Conservation (phyloP, 2,329 filamentous ascomycete genomes). For the Fusarium nisikadoi region DNA sequence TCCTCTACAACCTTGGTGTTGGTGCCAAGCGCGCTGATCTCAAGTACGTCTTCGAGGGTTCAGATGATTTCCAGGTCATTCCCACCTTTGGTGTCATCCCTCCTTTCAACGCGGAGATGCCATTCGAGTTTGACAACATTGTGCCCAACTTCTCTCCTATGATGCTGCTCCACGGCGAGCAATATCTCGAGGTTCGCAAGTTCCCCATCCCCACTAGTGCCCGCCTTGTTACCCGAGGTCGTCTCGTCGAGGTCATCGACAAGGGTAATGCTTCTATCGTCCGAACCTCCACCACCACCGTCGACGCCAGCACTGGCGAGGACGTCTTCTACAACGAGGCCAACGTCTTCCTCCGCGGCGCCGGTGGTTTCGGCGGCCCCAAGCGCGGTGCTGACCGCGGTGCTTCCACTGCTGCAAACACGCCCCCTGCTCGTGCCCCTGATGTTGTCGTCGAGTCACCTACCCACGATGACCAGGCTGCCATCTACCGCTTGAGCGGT, state of each 20-base stretch:
- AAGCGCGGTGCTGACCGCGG: constrained; percentile 83
- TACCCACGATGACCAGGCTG: constrained; percentile 91
- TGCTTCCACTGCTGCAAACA: constrained; percentile 81
- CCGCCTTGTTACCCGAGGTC: constrained; percentile 78
- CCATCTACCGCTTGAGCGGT: constrained; percentile 90
- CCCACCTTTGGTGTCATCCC: constrained; percentile 97
- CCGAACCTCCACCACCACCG: constrained; percentile 82
- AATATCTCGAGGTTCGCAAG: constrained; percentile 94
- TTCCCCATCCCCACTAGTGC: constrained; percentile 90
- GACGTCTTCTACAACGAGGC: constrained; percentile 97
- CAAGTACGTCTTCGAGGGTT: constrained; percentile 87
- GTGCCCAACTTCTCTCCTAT: constrained; percentile 97
- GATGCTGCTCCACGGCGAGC: constrained; percentile 99
- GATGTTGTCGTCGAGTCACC: constrained; percentile 86
- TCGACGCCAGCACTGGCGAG: constrained; percentile 85
- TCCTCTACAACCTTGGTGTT: constrained; percentile 95
- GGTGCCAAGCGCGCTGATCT: constrained; percentile 92
- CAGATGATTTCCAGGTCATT: constrained; percentile 91
- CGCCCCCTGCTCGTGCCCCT: constrained; percentile 78
- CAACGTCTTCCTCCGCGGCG: constrained; percentile 91
- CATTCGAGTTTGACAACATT: constrained; percentile 83
- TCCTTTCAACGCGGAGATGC: constrained; percentile 84
- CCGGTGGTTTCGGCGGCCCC: constrained; percentile 88
- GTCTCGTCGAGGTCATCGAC: constrained; percentile 93
- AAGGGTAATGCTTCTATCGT: constrained; percentile 92